phyloP scores from a whole-genome alignment of 495 filamentous ascomycete species.

The Evansstolkia leycettana region DNA sequence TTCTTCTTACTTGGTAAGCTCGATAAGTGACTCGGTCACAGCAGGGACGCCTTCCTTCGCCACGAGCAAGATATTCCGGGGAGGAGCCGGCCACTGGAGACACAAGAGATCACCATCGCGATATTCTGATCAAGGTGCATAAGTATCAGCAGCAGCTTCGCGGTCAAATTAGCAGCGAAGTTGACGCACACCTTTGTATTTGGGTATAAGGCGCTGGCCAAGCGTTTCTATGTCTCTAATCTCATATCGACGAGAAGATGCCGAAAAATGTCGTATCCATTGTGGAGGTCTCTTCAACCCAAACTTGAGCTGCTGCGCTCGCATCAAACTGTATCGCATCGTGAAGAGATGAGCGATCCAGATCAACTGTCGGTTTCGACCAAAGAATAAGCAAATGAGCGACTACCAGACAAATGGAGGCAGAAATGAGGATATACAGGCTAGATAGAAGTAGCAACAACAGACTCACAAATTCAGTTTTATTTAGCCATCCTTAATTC shows the following conservation, averaged over 20 bases:
- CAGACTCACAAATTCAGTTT: too few species aligned
- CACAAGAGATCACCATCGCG: slow-evolving; percentile 53
- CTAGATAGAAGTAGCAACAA: too few species aligned
- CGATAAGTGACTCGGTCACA: slow-evolving; percentile 60
- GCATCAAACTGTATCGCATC: slow-evolving; percentile 6
- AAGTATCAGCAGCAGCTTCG: slow-evolving; percentile 3
- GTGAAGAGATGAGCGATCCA: not conserved
- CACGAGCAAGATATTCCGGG: slow-evolving; percentile 79
- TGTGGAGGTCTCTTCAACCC: not conserved
- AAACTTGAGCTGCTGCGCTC: slow-evolving; percentile 1
- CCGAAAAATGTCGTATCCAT: slow-evolving; percentile 25
- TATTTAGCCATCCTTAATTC: too few species aligned
- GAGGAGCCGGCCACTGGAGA: slow-evolving; percentile 80
- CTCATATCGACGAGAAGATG: slow-evolving; percentile 20
- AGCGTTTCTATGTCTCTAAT: slow-evolving; percentile 32
- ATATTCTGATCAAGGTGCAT: slow-evolving; percentile 30
- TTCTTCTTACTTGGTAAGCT: slow-evolving; percentile 53
- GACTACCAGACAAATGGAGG: too few species aligned
- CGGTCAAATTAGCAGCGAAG: not conserved
- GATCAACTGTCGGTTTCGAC: not conserved
- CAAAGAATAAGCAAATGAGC: too few species aligned
- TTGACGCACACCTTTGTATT: slow-evolving; percentile 37
- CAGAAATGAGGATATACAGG: too few species aligned
- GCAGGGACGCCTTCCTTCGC: slow-evolving; percentile 67
- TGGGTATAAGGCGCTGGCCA: slow-evolving; percentile 29